These are phyloP conservation scores for Fusarium mexicanum DNA, from an alignment of 2,329 filamentous ascomycete species.

Conservation along the genomic window DNA sequence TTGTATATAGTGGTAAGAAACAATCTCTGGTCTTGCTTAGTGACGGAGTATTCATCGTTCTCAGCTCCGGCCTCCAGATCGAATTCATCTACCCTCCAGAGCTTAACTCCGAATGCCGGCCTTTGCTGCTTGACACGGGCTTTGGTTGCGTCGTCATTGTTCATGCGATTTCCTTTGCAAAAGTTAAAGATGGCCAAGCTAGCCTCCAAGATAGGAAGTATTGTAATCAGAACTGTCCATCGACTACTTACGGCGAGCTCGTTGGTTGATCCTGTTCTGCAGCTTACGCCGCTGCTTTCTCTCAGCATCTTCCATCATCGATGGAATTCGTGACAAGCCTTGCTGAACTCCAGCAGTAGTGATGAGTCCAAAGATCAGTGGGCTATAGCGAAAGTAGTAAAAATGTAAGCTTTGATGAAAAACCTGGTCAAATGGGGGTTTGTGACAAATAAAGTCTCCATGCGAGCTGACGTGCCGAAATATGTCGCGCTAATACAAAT, in stretches of 20 bases:
- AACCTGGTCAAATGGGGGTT: background rate
- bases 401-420: conserved; percentile 4
- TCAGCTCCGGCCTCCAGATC: background rate
- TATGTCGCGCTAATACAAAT: conserved; percentile 1
- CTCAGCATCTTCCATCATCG: background rate
- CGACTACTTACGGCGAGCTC: background rate
- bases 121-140: background rate
- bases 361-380: fast-evolving
- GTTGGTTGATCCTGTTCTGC: conserved; percentile 12
- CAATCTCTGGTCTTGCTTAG: background rate
- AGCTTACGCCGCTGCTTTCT: conserved; percentile 9
- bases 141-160: background rate
- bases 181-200: background rate
- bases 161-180: background rate
- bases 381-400: background rate
- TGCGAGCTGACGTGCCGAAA: background rate
- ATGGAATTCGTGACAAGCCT: too few relatives aligned
- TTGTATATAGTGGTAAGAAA: background rate
- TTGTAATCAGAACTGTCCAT: background rate
- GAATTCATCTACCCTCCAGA: conserved; percentile 11
- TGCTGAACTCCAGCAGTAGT: too few relatives aligned
- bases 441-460: background rate
- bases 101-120: background rate
- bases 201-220: background rate
- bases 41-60: too few relatives aligned